Percentiles rank a stretch among this genome's conserved stretches.
Evolutionary conservation across 192 early-diverging fungal genomes (phyloP).

Genomic region (Linnemannia schmuckeri): DNA sequence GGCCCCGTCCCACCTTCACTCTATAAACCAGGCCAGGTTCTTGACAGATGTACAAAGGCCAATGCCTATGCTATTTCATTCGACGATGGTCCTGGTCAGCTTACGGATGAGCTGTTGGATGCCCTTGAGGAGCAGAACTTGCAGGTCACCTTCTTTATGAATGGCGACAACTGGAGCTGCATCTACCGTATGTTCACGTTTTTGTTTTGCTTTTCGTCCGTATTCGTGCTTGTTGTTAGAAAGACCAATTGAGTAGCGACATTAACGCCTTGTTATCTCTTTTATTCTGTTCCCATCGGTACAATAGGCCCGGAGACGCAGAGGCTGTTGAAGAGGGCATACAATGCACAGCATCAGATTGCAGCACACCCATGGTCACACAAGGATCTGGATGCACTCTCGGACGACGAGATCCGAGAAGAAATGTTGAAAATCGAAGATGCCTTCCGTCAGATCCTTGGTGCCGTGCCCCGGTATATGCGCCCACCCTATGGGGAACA

Average conservation of each 20-base stretch:
- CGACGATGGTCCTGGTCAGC: constrained; percentile 75
- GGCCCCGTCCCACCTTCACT: constrained; percentile 29
- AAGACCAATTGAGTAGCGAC: not conserved
- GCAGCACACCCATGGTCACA: constrained; percentile 74
- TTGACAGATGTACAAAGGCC: constrained; percentile 16
- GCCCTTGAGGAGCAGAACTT: constrained; percentile 62
- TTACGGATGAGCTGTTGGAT: constrained; percentile 66
- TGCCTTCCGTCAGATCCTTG: constrained; percentile 65
- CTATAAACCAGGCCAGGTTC: constrained; percentile 28
- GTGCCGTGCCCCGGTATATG: constrained; percentile 68
- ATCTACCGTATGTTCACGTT: constrained; percentile 56
- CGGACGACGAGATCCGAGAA: constrained; percentile 58
- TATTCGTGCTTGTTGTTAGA: not conserved
- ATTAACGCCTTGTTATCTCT: not conserved
- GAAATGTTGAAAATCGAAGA: constrained; percentile 65
- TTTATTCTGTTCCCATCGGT: not conserved
- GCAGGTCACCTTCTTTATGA: constrained; percentile 75
- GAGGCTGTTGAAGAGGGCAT: constrained; percentile 39
- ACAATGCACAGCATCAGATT: constrained; percentile 68
- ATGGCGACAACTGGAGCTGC: constrained; percentile 62
- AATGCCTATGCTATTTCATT: constrained; percentile 67
- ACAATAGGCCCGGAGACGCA: constrained; percentile 32
- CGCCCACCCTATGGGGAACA: constrained; percentile 69
- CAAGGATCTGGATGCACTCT: constrained; percentile 56
- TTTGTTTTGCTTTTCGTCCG: not conserved